Evolutionary conservation across 257 asterid genomes (phyloP).

Genomic region (Solanum arcanum): DNA sequence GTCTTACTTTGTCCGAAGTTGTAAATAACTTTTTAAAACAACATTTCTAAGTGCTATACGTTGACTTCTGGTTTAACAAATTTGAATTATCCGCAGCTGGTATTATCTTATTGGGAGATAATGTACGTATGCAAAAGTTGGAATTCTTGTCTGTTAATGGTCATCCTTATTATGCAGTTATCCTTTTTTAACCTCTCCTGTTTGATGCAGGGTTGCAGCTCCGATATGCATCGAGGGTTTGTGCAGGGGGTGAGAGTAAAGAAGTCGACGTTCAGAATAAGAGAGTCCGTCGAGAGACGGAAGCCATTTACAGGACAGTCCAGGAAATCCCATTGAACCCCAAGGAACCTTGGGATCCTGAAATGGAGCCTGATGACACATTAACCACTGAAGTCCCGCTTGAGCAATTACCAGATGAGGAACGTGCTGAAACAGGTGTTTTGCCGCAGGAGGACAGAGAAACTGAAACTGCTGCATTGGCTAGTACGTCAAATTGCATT

Average conservation of each 20-base stretch:
- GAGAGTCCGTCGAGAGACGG: constrained; percentile 73
- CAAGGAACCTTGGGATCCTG: constrained; percentile 94
- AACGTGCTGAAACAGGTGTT: constrained; percentile 29
- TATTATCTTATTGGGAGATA: not conserved
- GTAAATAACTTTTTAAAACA: not conserved
- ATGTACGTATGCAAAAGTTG: not conserved
- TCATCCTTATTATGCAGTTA: not conserved
- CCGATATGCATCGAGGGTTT: constrained; percentile 45
- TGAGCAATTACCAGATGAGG: constrained; percentile 73
- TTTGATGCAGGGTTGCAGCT: constrained; percentile 53
- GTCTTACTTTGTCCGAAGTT: not conserved
- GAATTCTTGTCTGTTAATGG: not conserved
- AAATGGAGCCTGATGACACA: constrained; percentile 85
- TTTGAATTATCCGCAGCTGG: not conserved
- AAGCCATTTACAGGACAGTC: constrained; percentile 42
- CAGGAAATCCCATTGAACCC: constrained; percentile 80
- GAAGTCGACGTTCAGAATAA: constrained; percentile 85
- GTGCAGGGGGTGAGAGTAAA: constrained; percentile 62
- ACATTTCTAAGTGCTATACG: not conserved
- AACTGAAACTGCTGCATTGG: constrained; percentile 14
- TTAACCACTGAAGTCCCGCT: constrained; percentile 65
- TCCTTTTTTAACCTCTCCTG: constrained; percentile 2
- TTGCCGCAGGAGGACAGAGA: constrained; percentile 4
- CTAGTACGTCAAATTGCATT: constrained; percentile 24
- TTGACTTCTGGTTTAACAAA: not conserved